Evolutionary conservation across 2,329 filamentous ascomycete species (phyloP).

Genomic region (Neofusicoccum cordaticola): DNA sequence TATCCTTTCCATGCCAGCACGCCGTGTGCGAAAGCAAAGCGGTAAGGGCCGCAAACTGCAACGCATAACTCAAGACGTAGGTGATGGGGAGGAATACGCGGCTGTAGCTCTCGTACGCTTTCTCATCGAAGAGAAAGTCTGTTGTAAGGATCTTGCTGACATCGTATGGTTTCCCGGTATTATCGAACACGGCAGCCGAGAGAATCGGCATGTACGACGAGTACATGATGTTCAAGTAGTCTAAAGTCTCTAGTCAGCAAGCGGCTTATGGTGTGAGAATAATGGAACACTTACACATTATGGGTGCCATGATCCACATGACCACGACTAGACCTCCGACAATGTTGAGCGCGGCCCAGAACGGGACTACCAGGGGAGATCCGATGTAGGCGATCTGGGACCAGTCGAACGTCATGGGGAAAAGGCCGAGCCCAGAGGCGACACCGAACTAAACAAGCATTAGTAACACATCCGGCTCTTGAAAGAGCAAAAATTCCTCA

Average conservation of each 20-base stretch:
- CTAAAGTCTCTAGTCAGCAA: slow-evolving; percentile 24
- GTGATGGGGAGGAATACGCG: slow-evolving; percentile 83
- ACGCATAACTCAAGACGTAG: slow-evolving; percentile 80
- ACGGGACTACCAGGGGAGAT: slow-evolving; percentile 77
- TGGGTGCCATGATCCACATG: slow-evolving; percentile 80
- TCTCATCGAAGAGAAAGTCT: slow-evolving; percentile 73
- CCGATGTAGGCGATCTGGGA: slow-evolving; percentile 85
- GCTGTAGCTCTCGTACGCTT: slow-evolving; percentile 77
- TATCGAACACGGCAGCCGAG: slow-evolving; percentile 82
- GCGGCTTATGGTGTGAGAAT: slow-evolving; percentile 11
- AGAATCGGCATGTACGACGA: slow-evolving; percentile 85
- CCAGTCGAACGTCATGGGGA: slow-evolving; percentile 89
- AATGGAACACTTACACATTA: slow-evolving; percentile 54
- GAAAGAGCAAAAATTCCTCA: slow-evolving; percentile 27
- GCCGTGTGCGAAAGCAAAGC: slow-evolving; percentile 76
- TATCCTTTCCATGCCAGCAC: slow-evolving; percentile 82
- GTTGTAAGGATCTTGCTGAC: slow-evolving; percentile 75
- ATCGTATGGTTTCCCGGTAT: slow-evolving; percentile 75
- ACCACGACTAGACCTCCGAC: slow-evolving; percentile 75
- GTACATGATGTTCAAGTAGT: slow-evolving; percentile 76
- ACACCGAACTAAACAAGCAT: slow-evolving; percentile 62
- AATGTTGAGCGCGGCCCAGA: slow-evolving; percentile 84
- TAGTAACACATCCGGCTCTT: neutral
- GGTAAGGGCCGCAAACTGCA: slow-evolving; percentile 80
- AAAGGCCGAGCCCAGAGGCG: slow-evolving; percentile 77